phyloP scores from a whole-genome alignment of 441 rosid species.

The Aleurites moluccanus region DNA sequence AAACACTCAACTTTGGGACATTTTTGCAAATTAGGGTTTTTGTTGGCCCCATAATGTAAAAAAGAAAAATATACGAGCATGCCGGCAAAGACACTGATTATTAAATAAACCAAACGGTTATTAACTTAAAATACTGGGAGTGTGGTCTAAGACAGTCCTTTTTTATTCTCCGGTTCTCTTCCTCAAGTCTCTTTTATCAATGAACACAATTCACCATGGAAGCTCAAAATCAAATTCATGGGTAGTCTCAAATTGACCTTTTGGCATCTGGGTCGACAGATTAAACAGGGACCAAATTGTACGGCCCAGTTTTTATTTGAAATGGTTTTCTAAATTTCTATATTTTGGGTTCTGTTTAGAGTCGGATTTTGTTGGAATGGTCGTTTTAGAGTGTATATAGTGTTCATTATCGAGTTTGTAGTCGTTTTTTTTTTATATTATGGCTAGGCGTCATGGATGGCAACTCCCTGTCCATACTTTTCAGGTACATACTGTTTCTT shows the following conservation, averaged over 20 bases:
- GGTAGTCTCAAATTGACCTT: constrained; percentile 9
- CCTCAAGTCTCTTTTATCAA: constrained; percentile 19
- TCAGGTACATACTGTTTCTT: constrained; percentile 46
- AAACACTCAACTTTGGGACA: too few species aligned
- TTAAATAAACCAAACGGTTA: constrained; percentile 8
- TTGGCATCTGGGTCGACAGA: constrained; percentile 25
- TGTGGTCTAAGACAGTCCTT: constrained; percentile 9
- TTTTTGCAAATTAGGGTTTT: constrained; percentile 10
- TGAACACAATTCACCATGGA: background rate
- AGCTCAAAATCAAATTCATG: constrained; percentile 8
- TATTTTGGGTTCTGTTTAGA: constrained; percentile 22
- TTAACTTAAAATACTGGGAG: constrained; percentile 9
- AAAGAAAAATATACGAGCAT: background rate
- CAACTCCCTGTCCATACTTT: constrained; percentile 81
- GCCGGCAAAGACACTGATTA: constrained; percentile 20
- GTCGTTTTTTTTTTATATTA: constrained; percentile 25
- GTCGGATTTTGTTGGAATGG: constrained; percentile 15
- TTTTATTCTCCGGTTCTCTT: constrained; percentile 15
- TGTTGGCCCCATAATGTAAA: constrained; percentile 14
- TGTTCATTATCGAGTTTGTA: constrained; percentile 24
- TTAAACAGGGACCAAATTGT: constrained; percentile 11
- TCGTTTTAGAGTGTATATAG: constrained; percentile 21
- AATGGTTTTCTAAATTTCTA: constrained; percentile 2
- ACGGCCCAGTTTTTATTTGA: constrained; percentile 10
- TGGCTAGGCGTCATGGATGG: constrained; percentile 94